Conservation (phyloP, 2,329 filamentous ascomycete genomes). For the Myriosclerotinia curreyana region DNA sequence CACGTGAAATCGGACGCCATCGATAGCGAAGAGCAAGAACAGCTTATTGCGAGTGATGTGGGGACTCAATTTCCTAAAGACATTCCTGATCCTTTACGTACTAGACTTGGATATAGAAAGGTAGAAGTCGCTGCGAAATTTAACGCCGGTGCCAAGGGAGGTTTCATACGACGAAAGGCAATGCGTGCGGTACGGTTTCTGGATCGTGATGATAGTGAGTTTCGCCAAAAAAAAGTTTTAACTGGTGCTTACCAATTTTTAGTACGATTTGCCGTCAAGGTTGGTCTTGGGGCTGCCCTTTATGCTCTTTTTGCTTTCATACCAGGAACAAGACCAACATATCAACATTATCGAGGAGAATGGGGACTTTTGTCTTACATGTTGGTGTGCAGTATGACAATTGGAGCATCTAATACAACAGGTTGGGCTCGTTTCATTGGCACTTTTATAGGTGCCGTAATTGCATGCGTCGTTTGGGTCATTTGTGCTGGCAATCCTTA, state of each 20-base stretch:
- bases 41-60: constrained; percentile 29
- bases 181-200: constrained; percentile 56
- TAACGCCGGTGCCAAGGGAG: constrained; percentile 16
- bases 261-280: constrained; percentile 81
- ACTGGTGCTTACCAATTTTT: constrained; percentile 24
- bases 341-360: constrained; percentile 87
- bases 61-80: constrained; percentile 30
- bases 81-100: constrained; percentile 24
- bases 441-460: constrained; percentile 75
- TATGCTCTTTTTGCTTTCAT: constrained; percentile 91
- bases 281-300: constrained; percentile 82
- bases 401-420: constrained; percentile 92
- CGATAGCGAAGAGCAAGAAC: constrained; percentile 35
- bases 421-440: constrained; percentile 82
- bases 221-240: constrained; percentile 27
- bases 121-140: constrained; percentile 25
- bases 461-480: constrained; percentile 76
- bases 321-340: constrained; percentile 70
- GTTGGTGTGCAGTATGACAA: constrained; percentile 97
- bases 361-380: constrained; percentile 97
- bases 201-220: constrained; percentile 60
- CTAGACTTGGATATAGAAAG: constrained; percentile 28
- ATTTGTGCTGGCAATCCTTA: constrained; percentile 70
- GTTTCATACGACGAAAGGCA: constrained; percentile 42
- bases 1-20: constrained; percentile 12